These are phyloP conservation scores for Cyphellophora europaea DNA, from an alignment of 2,329 filamentous ascomycete species.

Conservation along the genomic window DNA sequence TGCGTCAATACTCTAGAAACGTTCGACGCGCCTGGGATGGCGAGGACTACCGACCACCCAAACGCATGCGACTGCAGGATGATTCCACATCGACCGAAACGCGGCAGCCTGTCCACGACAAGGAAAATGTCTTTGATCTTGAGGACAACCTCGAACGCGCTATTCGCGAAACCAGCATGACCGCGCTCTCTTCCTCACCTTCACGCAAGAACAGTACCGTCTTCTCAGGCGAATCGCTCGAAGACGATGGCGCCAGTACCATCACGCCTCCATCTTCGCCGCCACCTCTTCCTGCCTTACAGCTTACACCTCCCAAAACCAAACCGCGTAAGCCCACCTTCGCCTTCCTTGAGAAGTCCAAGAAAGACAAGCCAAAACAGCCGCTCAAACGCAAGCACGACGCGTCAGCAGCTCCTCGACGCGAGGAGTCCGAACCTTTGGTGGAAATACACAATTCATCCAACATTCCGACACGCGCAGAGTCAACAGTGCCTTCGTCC, in stretches of 20 bases:
- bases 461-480: slow-evolving; percentile 6
- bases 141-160: slow-evolving; percentile 38
- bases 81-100: slow-evolving; percentile 6
- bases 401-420: slow-evolving; percentile 10
- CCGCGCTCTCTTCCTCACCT: slow-evolving; percentile 33
- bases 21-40: slow-evolving; percentile 39
- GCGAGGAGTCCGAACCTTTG: slow-evolving; percentile 18
- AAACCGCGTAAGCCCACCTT: slow-evolving; percentile 41
- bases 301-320: slow-evolving; percentile 30
- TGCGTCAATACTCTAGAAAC: slow-evolving; percentile 39
- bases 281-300: slow-evolving; percentile 28
- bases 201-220: slow-evolving; percentile 37
- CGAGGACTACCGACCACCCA: slow-evolving; percentile 31
- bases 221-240: slow-evolving; percentile 34
- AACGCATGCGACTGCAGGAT: slow-evolving; percentile 34
- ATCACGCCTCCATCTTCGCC: slow-evolving; percentile 45
- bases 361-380: slow-evolving; percentile 16
- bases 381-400: slow-evolving; percentile 31
- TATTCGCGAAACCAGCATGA: slow-evolving; percentile 37
- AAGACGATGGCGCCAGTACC: slow-evolving; percentile 25
- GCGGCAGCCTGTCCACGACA: slow-evolving; percentile 4
- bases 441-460: slow-evolving; percentile 18
- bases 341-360: slow-evolving; percentile 30
- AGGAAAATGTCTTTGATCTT: slow-evolving; percentile 22
- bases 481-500: slow-evolving; percentile 4